A percentile compares a stretch with the other conserved stretches of the same genome.
These are phyloP conservation scores for Brassica nigra DNA, from an alignment of 345 rosid genomes.

Conservation along the genomic window DNA sequence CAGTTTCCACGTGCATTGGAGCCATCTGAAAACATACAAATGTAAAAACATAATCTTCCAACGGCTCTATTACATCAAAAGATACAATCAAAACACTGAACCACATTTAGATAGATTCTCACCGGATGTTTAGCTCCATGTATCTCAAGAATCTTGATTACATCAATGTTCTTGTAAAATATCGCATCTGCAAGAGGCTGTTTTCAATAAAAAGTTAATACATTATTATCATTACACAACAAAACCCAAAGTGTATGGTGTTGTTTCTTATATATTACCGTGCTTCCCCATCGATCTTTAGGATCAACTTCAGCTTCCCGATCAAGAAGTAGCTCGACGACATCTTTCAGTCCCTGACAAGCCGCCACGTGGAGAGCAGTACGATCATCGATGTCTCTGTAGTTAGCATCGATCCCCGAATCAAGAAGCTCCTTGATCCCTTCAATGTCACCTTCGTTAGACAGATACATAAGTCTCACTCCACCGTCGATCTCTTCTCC, in stretches of 20 bases:
- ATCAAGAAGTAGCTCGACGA: constrained; percentile 59
- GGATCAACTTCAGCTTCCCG: constrained; percentile 59
- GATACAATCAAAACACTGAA: neutral
- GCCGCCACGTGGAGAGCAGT: constrained; percentile 89
- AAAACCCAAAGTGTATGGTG: neutral
- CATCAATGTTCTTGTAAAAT: constrained; percentile 71
- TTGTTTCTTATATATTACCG: constrained; percentile 53
- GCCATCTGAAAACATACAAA: constrained; percentile 54
- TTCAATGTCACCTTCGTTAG: constrained; percentile 72
- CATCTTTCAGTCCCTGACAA: constrained; percentile 69
- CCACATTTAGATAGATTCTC: constrained; percentile 31
- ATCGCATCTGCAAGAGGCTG: constrained; percentile 98
- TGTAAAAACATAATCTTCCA: neutral
- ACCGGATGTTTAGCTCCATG: constrained; percentile 85
- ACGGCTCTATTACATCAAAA: neutral
- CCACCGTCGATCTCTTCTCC: constrained; percentile 52
- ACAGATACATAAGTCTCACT: constrained; percentile 67
- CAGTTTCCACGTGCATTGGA: constrained; percentile 84
- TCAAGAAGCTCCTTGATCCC: constrained; percentile 71
- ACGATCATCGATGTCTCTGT: constrained; percentile 73
- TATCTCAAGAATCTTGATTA: constrained; percentile 72
- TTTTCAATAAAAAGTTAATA: constrained; percentile 1
- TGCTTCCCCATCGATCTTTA: constrained; percentile 94
- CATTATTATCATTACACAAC: constrained; percentile 1
- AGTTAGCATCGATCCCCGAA: constrained; percentile 70